Conservation (phyloP, 1,284 basidiomycete species). For the Neotropicomus parvogracilis region DNA sequence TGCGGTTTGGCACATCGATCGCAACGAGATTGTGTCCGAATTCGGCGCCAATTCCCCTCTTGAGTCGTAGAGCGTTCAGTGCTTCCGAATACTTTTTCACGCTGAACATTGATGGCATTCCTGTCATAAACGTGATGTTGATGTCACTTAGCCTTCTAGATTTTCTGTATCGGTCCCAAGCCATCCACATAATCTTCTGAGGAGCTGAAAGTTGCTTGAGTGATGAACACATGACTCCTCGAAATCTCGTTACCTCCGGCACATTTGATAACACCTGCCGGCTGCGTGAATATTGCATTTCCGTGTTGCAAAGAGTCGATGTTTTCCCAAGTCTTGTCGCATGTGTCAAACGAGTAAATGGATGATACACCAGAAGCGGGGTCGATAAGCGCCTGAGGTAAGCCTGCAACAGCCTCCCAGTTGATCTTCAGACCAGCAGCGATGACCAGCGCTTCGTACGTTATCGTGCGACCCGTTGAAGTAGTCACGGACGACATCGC, state of each 20-base stretch:
- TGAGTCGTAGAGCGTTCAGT: constrained; percentile 71
- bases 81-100: constrained; percentile 90
- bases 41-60: constrained; percentile 76
- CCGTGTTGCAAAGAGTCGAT: constrained; percentile 75
- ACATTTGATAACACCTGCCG: constrained; percentile 92
- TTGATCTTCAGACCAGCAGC: constrained; percentile 88
- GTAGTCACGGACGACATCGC: constrained; percentile 71
- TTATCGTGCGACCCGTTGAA: constrained; percentile 64
- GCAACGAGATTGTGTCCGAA: constrained; percentile 86
- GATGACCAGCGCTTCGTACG: constrained; percentile 87
- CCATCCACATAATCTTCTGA: constrained; percentile 96
- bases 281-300: constrained; percentile 93
- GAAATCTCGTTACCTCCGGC: constrained; percentile 66
- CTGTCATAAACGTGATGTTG: constrained; percentile 85
- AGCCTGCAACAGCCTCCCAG: constrained; percentile 75
- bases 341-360: constrained; percentile 90
- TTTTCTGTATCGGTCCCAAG: constrained; percentile 70
- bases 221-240: not conserved
- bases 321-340: constrained; percentile 83
- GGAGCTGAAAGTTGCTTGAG: constrained; percentile 53
- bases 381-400: constrained; percentile 76
- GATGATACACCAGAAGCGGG: constrained; percentile 81
- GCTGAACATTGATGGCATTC: constrained; percentile 91
- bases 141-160: constrained; percentile 59
- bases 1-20: constrained; percentile 65